These are phyloP conservation scores for Arachnomyces sp. DNA, from an alignment of 2,329 filamentous ascomycete genomes.

Conservation along the genomic window DNA sequence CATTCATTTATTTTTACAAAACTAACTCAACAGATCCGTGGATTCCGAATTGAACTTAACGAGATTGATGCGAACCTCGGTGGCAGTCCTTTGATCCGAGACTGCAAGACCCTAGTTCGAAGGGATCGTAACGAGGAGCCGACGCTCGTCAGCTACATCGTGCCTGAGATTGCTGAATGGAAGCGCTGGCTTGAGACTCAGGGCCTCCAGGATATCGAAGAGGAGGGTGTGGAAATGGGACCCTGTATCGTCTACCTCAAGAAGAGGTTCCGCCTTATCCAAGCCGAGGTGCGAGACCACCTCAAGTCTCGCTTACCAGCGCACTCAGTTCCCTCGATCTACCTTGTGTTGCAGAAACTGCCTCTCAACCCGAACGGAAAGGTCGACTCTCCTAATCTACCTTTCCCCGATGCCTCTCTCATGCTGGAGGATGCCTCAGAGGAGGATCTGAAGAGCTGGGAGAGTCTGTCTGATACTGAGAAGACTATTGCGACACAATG, in stretches of 20 bases:
- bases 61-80: conserved; percentile 85
- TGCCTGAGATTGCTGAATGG: conserved; percentile 74
- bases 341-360: conserved; percentile 25
- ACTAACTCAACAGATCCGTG: conserved; percentile 54
- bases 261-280: no score
- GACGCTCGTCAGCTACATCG: conserved; percentile 81
- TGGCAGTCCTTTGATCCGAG: conserved; percentile 65
- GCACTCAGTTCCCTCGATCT: no score
- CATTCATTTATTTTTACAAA: no score
- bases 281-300: no score
- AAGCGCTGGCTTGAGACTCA: conserved; percentile 55
- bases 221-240: no score
- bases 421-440: conserved; percentile 37
- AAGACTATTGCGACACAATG: conserved; percentile 63
- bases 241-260: no score
- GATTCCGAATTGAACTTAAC: conserved; percentile 88
- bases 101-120: conserved; percentile 78
- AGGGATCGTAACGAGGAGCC: conserved; percentile 79
- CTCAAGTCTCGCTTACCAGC: no score
- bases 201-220: conserved; percentile 42
- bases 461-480: conserved; percentile 49
- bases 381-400: conserved; percentile 69
- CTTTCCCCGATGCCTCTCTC: conserved; percentile 69
- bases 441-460: no score
- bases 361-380: conserved; percentile 84